Base-by-base conservation (phyloP, 2,329 filamentous ascomycete species). In the Immersiporthe knoxdaviesiana region DNA sequence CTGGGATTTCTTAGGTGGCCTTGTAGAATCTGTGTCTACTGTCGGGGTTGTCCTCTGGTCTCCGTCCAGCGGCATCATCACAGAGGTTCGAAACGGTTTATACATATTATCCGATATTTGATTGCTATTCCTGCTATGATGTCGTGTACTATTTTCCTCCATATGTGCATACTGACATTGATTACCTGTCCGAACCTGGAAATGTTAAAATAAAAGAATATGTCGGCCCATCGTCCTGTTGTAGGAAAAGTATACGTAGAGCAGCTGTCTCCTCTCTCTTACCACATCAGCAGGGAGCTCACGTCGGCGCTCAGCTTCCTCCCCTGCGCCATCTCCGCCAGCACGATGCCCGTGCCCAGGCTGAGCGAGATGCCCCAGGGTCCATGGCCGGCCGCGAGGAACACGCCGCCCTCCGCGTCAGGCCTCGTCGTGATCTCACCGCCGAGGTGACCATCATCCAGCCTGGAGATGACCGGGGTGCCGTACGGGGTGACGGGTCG, bases 331-430 rank as follows among this genome's bases (percentile, higher is more conserved):
- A 94, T 83, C 79, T 94, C 91, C 14, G 90, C 85, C 80, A 94
- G 81, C 7, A 92, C 87, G 72, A 86, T 85, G 0, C 92, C 92
- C 0, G 91, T 94, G 1, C 91, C 92, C 39, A 92, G 79, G 21
- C 83, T 83, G 74, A 88, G 75, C 62, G 83, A 85, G 35, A 91
- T 91, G 0, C 91, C 92, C 92, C 92, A 94, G 0, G 91, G 90
- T 0, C 91, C 92, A 81, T 94, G 92, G 0, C 92, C 92, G 4
- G 89, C 84, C 1, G 90, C 88, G 50, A 94, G 77, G 76, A 87
- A 94, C 0, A 95, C 89, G 4, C 91, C 91, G 1, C 90, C 88
- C 0, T 82, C 81, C 0, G 74, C 73, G 0, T 78, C 80, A 1
- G 76, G 72, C 50, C 77, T 75, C 8, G 82, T 88, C 69, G 74